Evolutionary conservation across 2,329 filamentous ascomycete genomes (phyloP), one percentile per base, ranked within the genome.

Genomic region (Diaporthe amygdali): DNA sequence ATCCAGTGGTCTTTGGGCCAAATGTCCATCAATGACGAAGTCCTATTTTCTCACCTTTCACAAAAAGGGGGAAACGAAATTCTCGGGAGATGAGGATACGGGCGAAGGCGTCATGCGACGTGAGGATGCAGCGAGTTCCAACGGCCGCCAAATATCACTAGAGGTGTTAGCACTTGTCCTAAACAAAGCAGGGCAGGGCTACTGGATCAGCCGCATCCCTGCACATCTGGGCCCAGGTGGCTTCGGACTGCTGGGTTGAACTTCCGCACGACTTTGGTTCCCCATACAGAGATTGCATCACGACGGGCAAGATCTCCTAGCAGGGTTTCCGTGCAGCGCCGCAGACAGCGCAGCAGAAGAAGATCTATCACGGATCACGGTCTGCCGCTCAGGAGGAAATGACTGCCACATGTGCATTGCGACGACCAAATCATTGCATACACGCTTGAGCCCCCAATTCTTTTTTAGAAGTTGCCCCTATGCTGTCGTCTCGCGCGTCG

Each of bases 221-320:
- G 71, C 52, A 72, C 25, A 20, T 5, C 20, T 61, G 41, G 30
- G 34, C 51, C 52, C 44, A 34, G 66, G 64, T 47, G 52, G 67
- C 54, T 67, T 70, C 67, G 49, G 46, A 52, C 37, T 61, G 32
- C 61, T 54, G 44, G 32, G 51, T 51, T 66, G 64, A 72, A 64
- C 44, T 63, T 61, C 52, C 32, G 59, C 37, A 27, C 71, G 32
- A 54, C 49, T 44, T 17, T 66, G 52, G 67, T 51, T 61, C 30
- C 37, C 66, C 55, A 70, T 63, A 55, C 49, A 27, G 39, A 34
- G 25, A 39, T 32, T 37, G 15, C 54, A 32, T 66, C 49, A 30
- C 52, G n/a, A 39, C 37, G 15, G 66, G 22, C 39, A 15, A 37
- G 52, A 56, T 70, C 51, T 46, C 27, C 37, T 32, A 61, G 56